phyloP scores from a whole-genome alignment of 1,284 basidiomycete genomes.

The Agroathelia rolfsii region DNA sequence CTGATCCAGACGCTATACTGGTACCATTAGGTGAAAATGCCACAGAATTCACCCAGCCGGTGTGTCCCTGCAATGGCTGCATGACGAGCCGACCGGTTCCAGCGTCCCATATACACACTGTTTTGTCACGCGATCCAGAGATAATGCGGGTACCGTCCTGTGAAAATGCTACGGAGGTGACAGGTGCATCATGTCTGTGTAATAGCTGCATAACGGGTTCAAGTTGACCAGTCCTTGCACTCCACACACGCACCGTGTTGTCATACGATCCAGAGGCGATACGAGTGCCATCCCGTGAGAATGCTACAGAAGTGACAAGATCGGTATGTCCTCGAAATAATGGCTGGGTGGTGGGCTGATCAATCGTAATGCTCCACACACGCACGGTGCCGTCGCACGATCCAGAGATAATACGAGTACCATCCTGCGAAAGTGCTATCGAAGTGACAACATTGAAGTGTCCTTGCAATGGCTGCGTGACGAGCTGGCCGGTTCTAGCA shows the following conservation, averaged over 20 bases:
- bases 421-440: constrained; percentile 9
- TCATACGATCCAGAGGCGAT: constrained; percentile 4
- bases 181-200: constrained; percentile 19
- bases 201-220: not conserved
- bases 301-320: constrained; percentile 5
- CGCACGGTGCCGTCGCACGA: constrained; percentile 22
- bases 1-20: constrained; percentile 13
- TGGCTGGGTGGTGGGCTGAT: too few relatives aligned
- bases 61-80: constrained; percentile 14
- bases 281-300: constrained; percentile 3
- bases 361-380: too few relatives aligned
- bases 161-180: constrained; percentile 18
- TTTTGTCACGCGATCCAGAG: constrained; percentile 19
- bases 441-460: constrained; percentile 11
- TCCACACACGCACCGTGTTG: constrained; percentile 7
- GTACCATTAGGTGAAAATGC: constrained; percentile 14
- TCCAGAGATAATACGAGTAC: constrained; percentile 13
- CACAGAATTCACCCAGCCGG: constrained; percentile 14
- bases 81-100: constrained; percentile 15
- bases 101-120: constrained; percentile 20
- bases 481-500: too few relatives aligned
- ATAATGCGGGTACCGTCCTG: constrained; percentile 17
- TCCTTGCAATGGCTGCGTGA: constrained; percentile 13
- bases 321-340: too few relatives aligned
- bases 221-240: too few relatives aligned